A percentile compares a stretch with the other conserved stretches of the same genome.
Conservation (phyloP, 2,329 filamentous ascomycete species). For the Fonsecaea nubica region DNA sequence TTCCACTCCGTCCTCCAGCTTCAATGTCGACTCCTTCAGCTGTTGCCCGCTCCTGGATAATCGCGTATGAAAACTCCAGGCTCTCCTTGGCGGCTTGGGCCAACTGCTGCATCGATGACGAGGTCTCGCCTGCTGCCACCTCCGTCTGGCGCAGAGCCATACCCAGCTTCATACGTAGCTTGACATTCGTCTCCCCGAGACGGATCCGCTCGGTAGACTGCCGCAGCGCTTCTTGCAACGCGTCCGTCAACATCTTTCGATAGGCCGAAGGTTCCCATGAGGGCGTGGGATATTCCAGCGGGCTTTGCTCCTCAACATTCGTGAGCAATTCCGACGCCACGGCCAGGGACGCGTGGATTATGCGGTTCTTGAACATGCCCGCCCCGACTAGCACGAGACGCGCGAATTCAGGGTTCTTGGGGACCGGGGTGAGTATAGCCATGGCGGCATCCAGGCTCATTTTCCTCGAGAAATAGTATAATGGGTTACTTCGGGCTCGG, state of each 20-base stretch:
- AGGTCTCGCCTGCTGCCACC: neutral
- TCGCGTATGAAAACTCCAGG: conserved; percentile 22
- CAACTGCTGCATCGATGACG: conserved; percentile 4
- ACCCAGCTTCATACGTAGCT: conserved; percentile 42
- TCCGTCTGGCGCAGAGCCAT: conserved; percentile 36
- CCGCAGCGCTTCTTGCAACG: conserved; percentile 37
- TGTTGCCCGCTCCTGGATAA: conserved; percentile 19
- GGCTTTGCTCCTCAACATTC: conserved; percentile 45
- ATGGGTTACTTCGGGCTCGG: conserved; percentile 44
- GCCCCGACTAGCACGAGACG: conserved; percentile 44
- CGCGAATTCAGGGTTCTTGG: conserved; percentile 38
- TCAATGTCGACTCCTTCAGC: conserved; percentile 6
- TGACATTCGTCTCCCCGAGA: conserved; percentile 46
- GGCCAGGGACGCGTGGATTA: conserved; percentile 49
- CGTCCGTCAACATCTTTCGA: conserved; percentile 34
- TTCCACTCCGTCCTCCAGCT: neutral
- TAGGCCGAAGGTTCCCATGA: conserved; percentile 27
- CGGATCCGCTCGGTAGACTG: conserved; percentile 41
- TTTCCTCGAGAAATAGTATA: conserved; percentile 49
- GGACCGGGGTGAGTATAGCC: conserved; percentile 45
- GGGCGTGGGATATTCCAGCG: neutral
- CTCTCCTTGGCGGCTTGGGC: conserved; percentile 25
- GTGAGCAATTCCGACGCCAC: conserved; percentile 57
- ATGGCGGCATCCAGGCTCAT: conserved; percentile 47
- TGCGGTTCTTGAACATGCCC: conserved; percentile 48